Conservation (phyloP, 345 rosid species). For the Viola odorata region DNA sequence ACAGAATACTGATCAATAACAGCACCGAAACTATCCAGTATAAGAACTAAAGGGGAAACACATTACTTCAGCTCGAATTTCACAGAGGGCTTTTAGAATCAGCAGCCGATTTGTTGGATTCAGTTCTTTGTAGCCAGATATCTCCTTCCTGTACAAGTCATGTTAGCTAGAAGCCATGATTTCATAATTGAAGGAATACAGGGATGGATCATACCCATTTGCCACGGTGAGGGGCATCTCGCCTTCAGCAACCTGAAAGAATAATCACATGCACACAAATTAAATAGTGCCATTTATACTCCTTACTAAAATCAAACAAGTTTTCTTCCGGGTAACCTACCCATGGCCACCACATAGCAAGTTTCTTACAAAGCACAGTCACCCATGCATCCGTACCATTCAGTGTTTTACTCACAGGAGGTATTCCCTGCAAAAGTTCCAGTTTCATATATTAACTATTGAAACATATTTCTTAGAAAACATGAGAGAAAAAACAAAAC, state of each 20-base stretch:
- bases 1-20: background rate
- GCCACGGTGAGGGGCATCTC: slow-evolving; percentile 49
- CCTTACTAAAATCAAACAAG: background rate
- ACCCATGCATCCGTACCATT: slow-evolving; percentile 62
- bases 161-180: slow-evolving; percentile 12
- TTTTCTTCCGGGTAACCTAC: slow-evolving; percentile 29
- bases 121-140: slow-evolving; percentile 53
- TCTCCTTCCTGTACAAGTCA: slow-evolving; percentile 55
- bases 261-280: background rate
- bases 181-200: background rate
- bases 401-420: slow-evolving; percentile 54
- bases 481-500: no score
- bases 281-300: background rate
- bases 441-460: background rate
- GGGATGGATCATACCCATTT: slow-evolving; percentile 44
- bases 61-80: slow-evolving; percentile 68
- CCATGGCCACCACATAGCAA: slow-evolving; percentile 77
- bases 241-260: slow-evolving; percentile 71
- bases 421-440: slow-evolving; percentile 52
- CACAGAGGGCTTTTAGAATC: slow-evolving; percentile 79
- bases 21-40: slow-evolving; percentile 1
- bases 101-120: slow-evolving; percentile 50
- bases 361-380: slow-evolving; percentile 70
- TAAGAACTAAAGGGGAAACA: slow-evolving; percentile 1
- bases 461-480: no score